These are phyloP conservation scores for Malus hybrid DNA, from an alignment of 331 rosid species.

Conservation along the genomic window DNA sequence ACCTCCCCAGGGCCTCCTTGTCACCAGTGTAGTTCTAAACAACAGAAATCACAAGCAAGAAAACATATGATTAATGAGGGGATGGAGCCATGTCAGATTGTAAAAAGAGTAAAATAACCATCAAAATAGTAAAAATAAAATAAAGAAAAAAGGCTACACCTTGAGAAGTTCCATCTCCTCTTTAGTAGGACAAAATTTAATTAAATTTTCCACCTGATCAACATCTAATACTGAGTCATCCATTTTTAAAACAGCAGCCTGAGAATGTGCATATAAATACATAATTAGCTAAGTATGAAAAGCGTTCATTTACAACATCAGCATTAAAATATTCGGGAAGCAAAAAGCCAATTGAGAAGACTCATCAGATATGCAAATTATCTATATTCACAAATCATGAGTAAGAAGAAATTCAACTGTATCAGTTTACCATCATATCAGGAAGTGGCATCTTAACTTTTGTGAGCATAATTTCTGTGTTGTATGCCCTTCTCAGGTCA, in stretches of 20 bases:
- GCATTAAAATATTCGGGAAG: neutral
- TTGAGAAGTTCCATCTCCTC: slow-evolving; percentile 98
- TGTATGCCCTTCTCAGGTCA: slow-evolving; percentile 95
- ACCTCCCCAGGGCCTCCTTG: slow-evolving; percentile 81
- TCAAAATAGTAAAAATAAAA: slow-evolving; percentile 12
- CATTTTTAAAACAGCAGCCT: slow-evolving; percentile 96
- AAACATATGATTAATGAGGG: slow-evolving; percentile 13
- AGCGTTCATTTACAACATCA: neutral
- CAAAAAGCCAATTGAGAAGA: neutral
- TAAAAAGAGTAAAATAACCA: neutral
- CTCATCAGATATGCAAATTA: neutral
- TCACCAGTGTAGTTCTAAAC: slow-evolving; percentile 82
- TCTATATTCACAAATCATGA: slow-evolving; percentile 1
- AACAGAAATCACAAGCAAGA: slow-evolving; percentile 26
- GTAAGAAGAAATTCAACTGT: neutral
- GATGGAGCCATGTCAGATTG: neutral
- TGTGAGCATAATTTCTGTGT: slow-evolving; percentile 98
- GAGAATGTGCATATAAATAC: slow-evolving; percentile 22
- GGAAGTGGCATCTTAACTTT: slow-evolving; percentile 99
- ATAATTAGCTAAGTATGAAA: slow-evolving; percentile 15
- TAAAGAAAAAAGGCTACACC: slow-evolving; percentile 40
- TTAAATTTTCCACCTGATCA: slow-evolving; percentile 97
- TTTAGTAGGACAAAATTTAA: slow-evolving; percentile 94
- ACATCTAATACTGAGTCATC: slow-evolving; percentile 85
- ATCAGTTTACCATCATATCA: slow-evolving; percentile 89